Evolutionary conservation across 257 asterid genomes (phyloP).

Genomic region (Ocimum tenuiflorum): DNA sequence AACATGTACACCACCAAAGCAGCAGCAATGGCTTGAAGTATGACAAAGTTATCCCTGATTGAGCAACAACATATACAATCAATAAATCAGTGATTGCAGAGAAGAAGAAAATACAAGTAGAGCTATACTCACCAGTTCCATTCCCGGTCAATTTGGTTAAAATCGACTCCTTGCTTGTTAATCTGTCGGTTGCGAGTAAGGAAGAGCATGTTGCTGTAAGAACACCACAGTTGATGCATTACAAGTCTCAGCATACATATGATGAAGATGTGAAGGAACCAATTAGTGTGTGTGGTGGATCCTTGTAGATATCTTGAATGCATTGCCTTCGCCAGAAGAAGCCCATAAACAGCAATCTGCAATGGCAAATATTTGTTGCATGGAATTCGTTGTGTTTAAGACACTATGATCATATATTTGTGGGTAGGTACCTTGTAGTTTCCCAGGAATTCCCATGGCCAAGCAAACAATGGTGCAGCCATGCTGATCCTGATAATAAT

Average conservation of each 20-base stretch:
- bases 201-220: constrained; percentile 65
- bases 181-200: constrained; percentile 61
- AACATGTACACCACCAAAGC: constrained; percentile 35
- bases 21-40: constrained; percentile 62
- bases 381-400: background rate
- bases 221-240: constrained; percentile 46
- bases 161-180: constrained; percentile 57
- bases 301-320: constrained; percentile 41
- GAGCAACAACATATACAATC: background rate
- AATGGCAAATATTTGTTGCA: background rate
- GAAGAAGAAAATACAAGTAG: background rate
- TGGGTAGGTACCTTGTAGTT: constrained; percentile 46
- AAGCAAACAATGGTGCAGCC: constrained; percentile 53
- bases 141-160: constrained; percentile 78
- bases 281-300: constrained; percentile 23
- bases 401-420: background rate
- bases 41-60: constrained; percentile 76
- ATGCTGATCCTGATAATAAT: constrained; percentile 15
- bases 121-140: constrained; percentile 57
- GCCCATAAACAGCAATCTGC: constrained; percentile 53
- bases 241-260: constrained; percentile 43
- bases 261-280: constrained; percentile 57
- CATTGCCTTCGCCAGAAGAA: constrained; percentile 53
- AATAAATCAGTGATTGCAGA: background rate
- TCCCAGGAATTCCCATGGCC: constrained; percentile 79